Percentiles rank a stretch among this genome's conserved stretches.
phyloP scores from a whole-genome alignment of 75 land plant genomes.

The Selaginella tamariscina region DNA sequence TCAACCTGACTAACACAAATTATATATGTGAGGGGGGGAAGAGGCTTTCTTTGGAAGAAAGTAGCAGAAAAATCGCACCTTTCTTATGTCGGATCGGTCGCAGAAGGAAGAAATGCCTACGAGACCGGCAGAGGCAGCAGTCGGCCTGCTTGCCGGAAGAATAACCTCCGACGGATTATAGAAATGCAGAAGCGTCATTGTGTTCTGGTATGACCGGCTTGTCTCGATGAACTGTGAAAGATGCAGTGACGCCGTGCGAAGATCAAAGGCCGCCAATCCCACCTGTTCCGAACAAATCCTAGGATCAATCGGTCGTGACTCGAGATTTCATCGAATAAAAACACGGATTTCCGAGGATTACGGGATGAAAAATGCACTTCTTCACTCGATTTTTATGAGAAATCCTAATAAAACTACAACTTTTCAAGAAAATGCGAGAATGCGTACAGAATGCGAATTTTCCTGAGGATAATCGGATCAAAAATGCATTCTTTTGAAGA shows the following conservation, averaged over 20 bases:
- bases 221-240: constrained; percentile 98
- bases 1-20: constrained; percentile 31
- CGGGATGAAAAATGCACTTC: too few species aligned
- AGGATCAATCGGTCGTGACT: too few species aligned
- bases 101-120: neutral
- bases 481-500: too few species aligned
- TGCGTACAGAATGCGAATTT: neutral
- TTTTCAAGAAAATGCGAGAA: too few species aligned
- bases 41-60: too few species aligned
- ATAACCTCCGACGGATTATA: constrained; percentile 81
- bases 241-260: constrained; percentile 79
- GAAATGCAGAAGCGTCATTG: constrained; percentile 73
- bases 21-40: too few species aligned
- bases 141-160: constrained; percentile 52
- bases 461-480: neutral
- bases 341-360: too few species aligned
- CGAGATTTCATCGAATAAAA: too few species aligned
- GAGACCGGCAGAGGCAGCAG: constrained; percentile 22
- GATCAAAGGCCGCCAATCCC: constrained; percentile 93
- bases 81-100: neutral
- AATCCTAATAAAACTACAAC: too few species aligned
- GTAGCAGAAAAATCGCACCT: neutral
- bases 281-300: too few species aligned
- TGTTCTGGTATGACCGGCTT: constrained; percentile 86
- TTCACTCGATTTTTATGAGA: too few species aligned